These are phyloP conservation scores for Talaromyces albobiverticillius DNA, from an alignment of 2,329 filamentous ascomycete genomes.

Conservation along the genomic window DNA sequence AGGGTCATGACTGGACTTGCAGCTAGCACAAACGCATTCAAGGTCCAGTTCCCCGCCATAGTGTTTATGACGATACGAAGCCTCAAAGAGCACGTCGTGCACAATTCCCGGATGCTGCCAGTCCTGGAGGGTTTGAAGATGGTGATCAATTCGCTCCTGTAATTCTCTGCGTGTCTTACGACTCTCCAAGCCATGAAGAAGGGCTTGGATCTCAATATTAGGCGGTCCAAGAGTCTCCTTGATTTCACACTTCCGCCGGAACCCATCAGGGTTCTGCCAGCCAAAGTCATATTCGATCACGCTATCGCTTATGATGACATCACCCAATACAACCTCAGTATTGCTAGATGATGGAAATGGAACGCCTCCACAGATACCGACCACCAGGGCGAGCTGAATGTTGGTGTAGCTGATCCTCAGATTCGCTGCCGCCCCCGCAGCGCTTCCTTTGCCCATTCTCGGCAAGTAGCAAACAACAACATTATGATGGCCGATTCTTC, in stretches of 20 bases:
- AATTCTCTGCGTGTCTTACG: too few relatives aligned
- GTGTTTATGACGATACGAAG: neutral
- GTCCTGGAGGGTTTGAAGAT: too few relatives aligned
- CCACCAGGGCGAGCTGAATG: neutral
- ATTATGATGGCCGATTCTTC: neutral
- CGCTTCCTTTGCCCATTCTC: neutral
- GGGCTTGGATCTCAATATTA: too few relatives aligned
- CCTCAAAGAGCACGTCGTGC: neutral
- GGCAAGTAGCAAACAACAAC: neutral
- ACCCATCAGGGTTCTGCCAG: neutral
- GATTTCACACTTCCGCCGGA: neutral
- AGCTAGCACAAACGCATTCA: neutral
- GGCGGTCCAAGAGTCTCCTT: too few relatives aligned
- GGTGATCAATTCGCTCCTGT: too few relatives aligned
- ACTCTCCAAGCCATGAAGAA: too few relatives aligned
- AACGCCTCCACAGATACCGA: neutral
- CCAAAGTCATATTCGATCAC: neutral
- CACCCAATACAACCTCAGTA: neutral
- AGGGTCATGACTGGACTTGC: neutral
- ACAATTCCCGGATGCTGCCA: too few relatives aligned
- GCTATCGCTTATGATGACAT: neutral
- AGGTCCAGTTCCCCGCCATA: neutral
- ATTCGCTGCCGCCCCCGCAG: neutral
- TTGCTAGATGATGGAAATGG: neutral
- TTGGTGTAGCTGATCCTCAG: neutral